Evolutionary conservation across 805 yeast genomes (phyloP).

Genomic region (Myxozyma vanderwaltii): DNA sequence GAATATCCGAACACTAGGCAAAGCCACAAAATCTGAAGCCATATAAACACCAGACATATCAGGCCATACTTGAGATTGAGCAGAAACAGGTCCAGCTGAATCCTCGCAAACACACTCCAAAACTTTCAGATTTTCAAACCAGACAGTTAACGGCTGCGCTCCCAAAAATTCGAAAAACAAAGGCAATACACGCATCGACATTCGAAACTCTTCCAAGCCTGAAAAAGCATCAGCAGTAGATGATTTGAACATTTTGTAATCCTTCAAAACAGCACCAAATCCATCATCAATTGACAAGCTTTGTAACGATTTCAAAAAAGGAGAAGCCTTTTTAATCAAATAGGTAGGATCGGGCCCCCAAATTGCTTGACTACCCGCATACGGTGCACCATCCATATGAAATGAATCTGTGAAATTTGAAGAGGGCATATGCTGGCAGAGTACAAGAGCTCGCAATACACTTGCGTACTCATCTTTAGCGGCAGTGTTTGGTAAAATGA

Average conservation of each 20-base stretch:
- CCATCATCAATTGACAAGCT: constrained; percentile 19
- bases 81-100: not conserved
- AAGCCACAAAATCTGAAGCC: constrained; percentile 6
- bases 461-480: constrained; percentile 14
- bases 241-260: not conserved
- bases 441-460: constrained; percentile 16
- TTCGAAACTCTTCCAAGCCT: constrained; percentile 8
- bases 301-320: not conserved
- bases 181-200: constrained; percentile 23
- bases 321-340: constrained; percentile 12
- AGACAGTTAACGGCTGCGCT: not conserved
- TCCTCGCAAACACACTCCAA: constrained; percentile 9
- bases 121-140: constrained; percentile 15
- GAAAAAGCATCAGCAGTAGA: constrained; percentile 8
- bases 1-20: constrained; percentile 15
- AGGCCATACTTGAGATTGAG: constrained; percentile 22
- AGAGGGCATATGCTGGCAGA: constrained; percentile 21
- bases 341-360: constrained; percentile 25
- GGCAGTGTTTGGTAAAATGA: not conserved
- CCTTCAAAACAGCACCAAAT: constrained; percentile 9
- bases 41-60: constrained; percentile 17
- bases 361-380: constrained; percentile 17
- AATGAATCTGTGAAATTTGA: not conserved
- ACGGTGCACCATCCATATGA: constrained; percentile 20
- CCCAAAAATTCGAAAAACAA: constrained; percentile 16